Evolutionary conservation across 345 rosid species (phyloP), one percentile per base, ranked within the genome.

Genomic region (Xanthoceras sorbifolium): DNA sequence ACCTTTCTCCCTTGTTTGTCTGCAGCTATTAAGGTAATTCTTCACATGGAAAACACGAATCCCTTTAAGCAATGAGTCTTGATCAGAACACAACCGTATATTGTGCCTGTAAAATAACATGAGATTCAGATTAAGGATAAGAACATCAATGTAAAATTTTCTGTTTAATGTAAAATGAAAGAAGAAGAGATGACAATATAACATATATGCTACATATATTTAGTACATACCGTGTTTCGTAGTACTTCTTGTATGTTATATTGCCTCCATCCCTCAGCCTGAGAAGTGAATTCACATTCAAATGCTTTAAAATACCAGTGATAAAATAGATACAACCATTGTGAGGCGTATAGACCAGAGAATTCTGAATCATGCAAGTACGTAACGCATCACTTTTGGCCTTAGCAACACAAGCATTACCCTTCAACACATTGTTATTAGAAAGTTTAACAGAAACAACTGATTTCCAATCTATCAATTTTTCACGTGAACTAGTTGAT

Each of bases 271-370:
- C 76, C 73, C 87, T 85, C 76, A 62, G 72, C 29, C 9, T 83
- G 80, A 93, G 34, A 52, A 54, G 34, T 3, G 99, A 93, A 66
- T 85, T 85, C 17, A 86, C 89, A 57, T 89, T 74, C 78, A 92
- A 38, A 73, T 86, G 68, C n/a, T 87, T 73, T 26, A 76, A 83
- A 77, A 82, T 25, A 14, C 88, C 93, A 3, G 75, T 74, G 38
- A 91, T 81, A 77, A 89, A 92, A 79, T 93, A 96, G 22, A 89
- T 23, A 0, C 50, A 66, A 59, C 89, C 92, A 60, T 82, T 96
- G 71, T 96, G 97, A 5, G 99, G 97, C 1, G 99, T 90, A 81
- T 18, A 86, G 29, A 92, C 92, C 83, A 96, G 74, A 14, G 93
- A 91, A 76, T 92, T 81, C 77, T 80, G 73, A 72, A 91, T 76